Evolutionary conservation across 208 protist species (phyloP).

Genomic region (Vickermania ingenoplastis): DNA sequence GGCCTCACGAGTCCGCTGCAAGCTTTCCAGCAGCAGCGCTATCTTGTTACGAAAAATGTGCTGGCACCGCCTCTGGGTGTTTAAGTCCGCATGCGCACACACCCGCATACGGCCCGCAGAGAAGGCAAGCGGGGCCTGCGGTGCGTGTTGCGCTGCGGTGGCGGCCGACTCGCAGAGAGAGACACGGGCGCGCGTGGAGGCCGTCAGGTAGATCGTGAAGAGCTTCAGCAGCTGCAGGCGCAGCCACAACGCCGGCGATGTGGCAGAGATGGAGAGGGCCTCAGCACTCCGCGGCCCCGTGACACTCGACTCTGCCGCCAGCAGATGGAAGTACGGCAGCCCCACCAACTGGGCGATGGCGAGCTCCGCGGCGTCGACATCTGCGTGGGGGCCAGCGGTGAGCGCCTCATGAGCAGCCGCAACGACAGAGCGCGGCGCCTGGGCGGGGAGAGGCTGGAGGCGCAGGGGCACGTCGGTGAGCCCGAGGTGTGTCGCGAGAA

Average conservation of each 20-base stretch:
- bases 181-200: conserved; percentile 1
- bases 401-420: background rate
- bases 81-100: background rate
- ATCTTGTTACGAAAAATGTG: background rate
- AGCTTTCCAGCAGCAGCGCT: background rate
- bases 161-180: background rate
- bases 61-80: background rate
- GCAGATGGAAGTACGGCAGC: conserved; percentile 46
- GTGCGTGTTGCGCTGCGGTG: no score
- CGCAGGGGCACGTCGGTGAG: background rate
- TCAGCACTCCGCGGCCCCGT: background rate
- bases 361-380: background rate
- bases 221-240: conserved; percentile 40
- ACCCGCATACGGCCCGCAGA: background rate
- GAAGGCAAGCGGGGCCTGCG: background rate
- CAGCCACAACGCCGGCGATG: conserved; percentile 2
- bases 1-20: no score
- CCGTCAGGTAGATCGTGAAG: conserved; percentile 33
- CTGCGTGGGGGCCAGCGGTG: background rate
- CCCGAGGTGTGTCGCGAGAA: background rate
- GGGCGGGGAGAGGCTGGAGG: background rate
- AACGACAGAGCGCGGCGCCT: background rate
- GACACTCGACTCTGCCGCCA: conserved; percentile 22
- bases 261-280: background rate
- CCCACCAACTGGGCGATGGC: conserved; percentile 41